phyloP scores from a whole-genome alignment of 2,329 filamentous ascomycete genomes.

The Teratosphaeriaceae sp. region DNA sequence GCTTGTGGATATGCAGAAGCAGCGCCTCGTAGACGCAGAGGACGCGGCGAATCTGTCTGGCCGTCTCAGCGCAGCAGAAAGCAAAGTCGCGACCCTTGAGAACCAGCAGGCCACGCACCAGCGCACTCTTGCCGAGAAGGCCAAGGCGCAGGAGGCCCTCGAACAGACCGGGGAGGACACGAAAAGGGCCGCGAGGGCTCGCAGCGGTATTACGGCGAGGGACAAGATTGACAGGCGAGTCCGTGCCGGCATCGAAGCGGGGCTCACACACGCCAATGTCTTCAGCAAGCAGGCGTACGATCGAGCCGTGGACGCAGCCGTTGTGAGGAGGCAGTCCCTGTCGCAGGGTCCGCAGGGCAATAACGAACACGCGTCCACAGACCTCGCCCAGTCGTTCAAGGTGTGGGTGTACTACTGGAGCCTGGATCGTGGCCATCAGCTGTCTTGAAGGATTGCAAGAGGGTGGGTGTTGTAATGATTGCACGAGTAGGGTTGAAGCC shows the following conservation, averaged over 20 bases:
- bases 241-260: not conserved
- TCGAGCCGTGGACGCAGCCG: not conserved
- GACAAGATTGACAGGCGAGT: not conserved
- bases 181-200: too few species aligned
- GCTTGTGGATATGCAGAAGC: too few species aligned
- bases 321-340: not conserved
- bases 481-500: not conserved
- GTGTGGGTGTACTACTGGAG: not conserved
- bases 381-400: not conserved
- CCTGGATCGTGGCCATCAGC: not conserved
- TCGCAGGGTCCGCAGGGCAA: not conserved
- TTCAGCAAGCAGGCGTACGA: not conserved
- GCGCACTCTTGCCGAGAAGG: too few species aligned
- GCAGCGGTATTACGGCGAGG: not conserved
- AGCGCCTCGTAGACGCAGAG: too few species aligned
- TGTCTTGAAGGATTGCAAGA: not conserved
- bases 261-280: not conserved
- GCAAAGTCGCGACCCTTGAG: too few species aligned
- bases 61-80: too few species aligned
- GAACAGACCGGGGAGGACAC: too few species aligned
- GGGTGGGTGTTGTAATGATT: not conserved
- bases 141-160: too few species aligned
- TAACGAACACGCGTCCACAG: not conserved
- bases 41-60: too few species aligned
- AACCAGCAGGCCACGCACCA: too few species aligned